Evolutionary conservation across 2,329 filamentous ascomycete genomes (phyloP).

Genomic region (Triangularia verruculosa): DNA sequence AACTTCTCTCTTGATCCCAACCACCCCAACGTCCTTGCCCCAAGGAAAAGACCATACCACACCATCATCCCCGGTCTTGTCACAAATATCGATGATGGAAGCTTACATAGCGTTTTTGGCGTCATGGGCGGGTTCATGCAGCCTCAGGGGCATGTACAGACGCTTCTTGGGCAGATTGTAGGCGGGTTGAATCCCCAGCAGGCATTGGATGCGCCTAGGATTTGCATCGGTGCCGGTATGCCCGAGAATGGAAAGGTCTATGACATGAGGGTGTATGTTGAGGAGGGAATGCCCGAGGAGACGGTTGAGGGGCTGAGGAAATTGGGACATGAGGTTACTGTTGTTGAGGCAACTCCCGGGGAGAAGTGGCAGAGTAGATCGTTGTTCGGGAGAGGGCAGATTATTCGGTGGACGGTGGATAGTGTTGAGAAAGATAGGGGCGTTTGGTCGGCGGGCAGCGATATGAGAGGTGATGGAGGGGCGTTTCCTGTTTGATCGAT

Average conservation of each 20-base stretch:
- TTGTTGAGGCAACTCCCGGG: conserved; percentile 53
- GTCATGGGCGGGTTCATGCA: conserved; percentile 99
- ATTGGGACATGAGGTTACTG: conserved; percentile 70
- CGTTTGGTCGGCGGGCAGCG: conserved; percentile 86
- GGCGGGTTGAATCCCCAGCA: conserved; percentile 81
- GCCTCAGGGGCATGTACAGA: conserved; percentile 92
- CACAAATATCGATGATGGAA: conserved; percentile 71
- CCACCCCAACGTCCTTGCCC: conserved; percentile 78
- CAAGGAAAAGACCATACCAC: conserved; percentile 88
- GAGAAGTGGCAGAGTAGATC: conserved; percentile 48
- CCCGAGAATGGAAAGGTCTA: conserved; percentile 56
- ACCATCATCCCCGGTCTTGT: conserved; percentile 94
- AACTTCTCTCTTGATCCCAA: conserved; percentile 71
- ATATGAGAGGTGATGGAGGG: conserved; percentile 78
- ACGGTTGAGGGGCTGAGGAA: conserved; percentile 64
- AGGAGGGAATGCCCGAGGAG: conserved; percentile 73
- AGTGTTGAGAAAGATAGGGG: conserved; percentile 57
- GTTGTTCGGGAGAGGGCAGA: conserved; percentile 81
- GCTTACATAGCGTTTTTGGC: conserved; percentile 81
- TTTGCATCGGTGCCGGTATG: conserved; percentile 78
- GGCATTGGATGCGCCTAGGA: conserved; percentile 84
- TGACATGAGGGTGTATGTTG: conserved; percentile 69
- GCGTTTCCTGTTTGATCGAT: conserved; percentile 51
- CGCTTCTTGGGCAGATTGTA: conserved; percentile 82
- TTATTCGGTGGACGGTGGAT: conserved; percentile 76